phyloP scores from a whole-genome alignment of 2,329 filamentous ascomycete species.

The Aspergillus clavatus region DNA sequence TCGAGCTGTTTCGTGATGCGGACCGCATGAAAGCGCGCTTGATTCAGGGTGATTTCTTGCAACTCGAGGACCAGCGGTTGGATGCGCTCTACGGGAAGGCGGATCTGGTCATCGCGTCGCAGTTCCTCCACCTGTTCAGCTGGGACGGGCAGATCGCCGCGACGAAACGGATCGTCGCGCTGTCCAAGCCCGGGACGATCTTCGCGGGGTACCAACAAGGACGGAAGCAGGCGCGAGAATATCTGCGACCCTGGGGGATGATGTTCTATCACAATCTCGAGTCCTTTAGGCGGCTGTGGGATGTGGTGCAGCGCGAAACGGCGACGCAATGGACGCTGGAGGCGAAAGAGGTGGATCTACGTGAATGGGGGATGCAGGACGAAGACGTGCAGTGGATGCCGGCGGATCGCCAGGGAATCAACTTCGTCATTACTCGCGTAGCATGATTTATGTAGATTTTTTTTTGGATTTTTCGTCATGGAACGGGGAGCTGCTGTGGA shows the following conservation, averaged over 20 bases:
- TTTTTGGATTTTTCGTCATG: too few relatives aligned
- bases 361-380: conserved; percentile 5
- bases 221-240: neutral
- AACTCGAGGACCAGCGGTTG: neutral
- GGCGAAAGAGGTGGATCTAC: neutral
- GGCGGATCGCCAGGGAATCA: conserved; percentile 2
- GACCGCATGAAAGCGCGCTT: conserved; percentile 4
- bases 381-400: conserved; percentile 8
- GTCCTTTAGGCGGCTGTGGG: conserved; percentile 1
- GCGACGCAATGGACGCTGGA: conserved; percentile 2
- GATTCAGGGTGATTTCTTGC: conserved; percentile 1
- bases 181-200: conserved; percentile 3
- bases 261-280: conserved; percentile 8
- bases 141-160: conserved; percentile 4
- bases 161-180: conserved; percentile 1
- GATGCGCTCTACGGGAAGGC: neutral
- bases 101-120: conserved; percentile 6
- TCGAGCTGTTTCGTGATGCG: neutral
- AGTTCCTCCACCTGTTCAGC: conserved; percentile 8
- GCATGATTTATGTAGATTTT: too few relatives aligned
- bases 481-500: too few relatives aligned
- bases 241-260: conserved; percentile 5
- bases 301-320: neutral
- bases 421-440: conserved; percentile 1
- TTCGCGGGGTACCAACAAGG: conserved; percentile 5